These are phyloP conservation scores for Trypanosomatidae sp. DNA, from an alignment of 208 protist species.

Conservation along the genomic window DNA sequence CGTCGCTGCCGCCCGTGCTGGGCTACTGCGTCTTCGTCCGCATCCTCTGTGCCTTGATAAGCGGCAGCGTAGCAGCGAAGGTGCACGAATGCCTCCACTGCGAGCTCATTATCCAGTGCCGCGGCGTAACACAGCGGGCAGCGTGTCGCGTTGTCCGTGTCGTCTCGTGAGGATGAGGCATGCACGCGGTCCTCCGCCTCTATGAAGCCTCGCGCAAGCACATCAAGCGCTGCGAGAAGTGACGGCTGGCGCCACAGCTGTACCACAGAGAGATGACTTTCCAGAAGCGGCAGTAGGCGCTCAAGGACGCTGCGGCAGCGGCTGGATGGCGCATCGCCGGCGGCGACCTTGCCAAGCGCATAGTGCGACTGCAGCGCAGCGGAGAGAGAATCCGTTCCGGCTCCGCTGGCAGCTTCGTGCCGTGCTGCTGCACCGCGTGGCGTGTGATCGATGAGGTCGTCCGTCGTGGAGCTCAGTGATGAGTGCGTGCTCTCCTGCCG, in stretches of 20 bases:
- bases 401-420: background rate
- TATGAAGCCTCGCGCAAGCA: constrained; percentile 33
- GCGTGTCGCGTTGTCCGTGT: background rate
- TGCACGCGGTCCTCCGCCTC: constrained; percentile 27
- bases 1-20: background rate
- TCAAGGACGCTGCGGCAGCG: constrained; percentile 3
- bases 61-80: constrained; percentile 31
- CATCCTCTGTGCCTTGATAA: constrained; percentile 12
- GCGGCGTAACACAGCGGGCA: constrained; percentile 65
- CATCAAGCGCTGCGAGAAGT: constrained; percentile 48
- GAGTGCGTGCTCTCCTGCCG: background rate
- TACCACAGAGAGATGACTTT: constrained; percentile 12
- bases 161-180: background rate
- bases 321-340: background rate
- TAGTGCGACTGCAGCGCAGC: constrained; percentile 3
- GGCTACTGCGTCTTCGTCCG: background rate
- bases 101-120: constrained; percentile 43
- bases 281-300: constrained; percentile 18
- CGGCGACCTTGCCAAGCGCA: background rate
- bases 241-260: constrained; percentile 64
- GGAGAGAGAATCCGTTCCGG: background rate
- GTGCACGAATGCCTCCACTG: constrained; percentile 32
- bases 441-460: background rate
- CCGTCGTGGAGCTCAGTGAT: background rate
- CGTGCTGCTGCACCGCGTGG: background rate